Percentiles rank a stretch among this genome's conserved stretches.
Evolutionary conservation across 2,329 filamentous ascomycete species (phyloP).

Genomic region (Fusarium scirpi): DNA sequence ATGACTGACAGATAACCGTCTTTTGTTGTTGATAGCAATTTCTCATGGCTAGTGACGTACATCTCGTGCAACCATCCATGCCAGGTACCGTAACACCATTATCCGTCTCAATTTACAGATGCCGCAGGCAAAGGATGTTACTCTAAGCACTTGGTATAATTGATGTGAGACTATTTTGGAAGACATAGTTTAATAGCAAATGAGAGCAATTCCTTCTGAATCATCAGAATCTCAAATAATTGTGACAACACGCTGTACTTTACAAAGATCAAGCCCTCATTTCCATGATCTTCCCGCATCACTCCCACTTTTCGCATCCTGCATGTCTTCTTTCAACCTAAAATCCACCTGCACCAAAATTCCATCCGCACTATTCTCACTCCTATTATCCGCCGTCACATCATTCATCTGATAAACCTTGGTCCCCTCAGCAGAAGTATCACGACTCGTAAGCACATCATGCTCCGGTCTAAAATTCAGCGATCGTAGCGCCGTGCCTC

Average conservation of each 20-base stretch:
- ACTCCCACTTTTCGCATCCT: slow-evolving; percentile 10
- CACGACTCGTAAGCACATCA: slow-evolving; percentile 44
- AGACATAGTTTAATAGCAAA: too few relatives aligned
- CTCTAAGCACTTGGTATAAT: neutral
- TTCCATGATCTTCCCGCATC: slow-evolving; percentile 8
- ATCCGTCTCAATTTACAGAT: neutral
- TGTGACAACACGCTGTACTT: neutral
- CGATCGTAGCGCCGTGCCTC: slow-evolving; percentile 48
- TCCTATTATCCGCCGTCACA: slow-evolving; percentile 40
- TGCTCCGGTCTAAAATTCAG: slow-evolving; percentile 50
- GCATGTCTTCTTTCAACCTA: slow-evolving; percentile 48
- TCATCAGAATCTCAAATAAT: neutral
- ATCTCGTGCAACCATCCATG: neutral
- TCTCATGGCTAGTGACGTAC: neutral
- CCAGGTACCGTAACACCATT: neutral
- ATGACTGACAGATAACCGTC: neutral
- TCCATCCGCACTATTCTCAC: slow-evolving; percentile 46
- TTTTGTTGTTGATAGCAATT: neutral
- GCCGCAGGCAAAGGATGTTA: too few relatives aligned
- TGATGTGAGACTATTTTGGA: too few relatives aligned
- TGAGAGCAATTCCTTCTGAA: neutral
- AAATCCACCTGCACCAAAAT: slow-evolving; percentile 55
- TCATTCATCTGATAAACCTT: slow-evolving; percentile 38
- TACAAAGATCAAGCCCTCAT: neutral
- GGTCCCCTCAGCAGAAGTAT: slow-evolving; percentile 43